Evolutionary conservation across 2,329 filamentous ascomycete genomes (phyloP), one percentile per base, ranked within the genome.

Genomic region (Nothomitra cinnamomea): DNA sequence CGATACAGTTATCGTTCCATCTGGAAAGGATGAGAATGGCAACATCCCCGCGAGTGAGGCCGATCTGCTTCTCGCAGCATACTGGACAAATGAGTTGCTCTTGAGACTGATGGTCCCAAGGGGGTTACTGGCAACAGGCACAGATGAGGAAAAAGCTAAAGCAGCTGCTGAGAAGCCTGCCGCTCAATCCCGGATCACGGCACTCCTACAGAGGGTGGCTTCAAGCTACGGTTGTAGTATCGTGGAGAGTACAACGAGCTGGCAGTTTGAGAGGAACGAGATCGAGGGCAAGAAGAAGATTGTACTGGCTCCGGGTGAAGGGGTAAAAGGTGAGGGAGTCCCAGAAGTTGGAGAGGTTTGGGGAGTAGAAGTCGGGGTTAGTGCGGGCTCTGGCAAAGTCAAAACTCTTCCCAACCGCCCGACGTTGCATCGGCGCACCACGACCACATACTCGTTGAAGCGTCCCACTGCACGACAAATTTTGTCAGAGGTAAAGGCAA

Each of bases 221-320:
- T 88, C 94, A 73, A 77, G 79, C 61, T 98, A 94, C 70, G 89
- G 87, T 57, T 89, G 85, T 76, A 94, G 83, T 68, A 73, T 96
- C 24, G 87, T 98, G 54, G 92, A 98, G 78, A 94, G 89, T 77
- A 98, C 92, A 58, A 98, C 92, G 43, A 94, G 87, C 65, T 98
- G 92, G 89, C 72, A 87, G 57, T 96, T 98, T 67, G 88, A 87
- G 65, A 85, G 86, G 68, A 95, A 96, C 70, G 92, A 98, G 70
- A 96, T 98, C 59, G 92, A 98, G 74, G 85, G 86, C 63, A 82
- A 84, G 76, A 95, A 95, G 82, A 96, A 95, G 80, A 95, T 98
- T 65, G 92, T 98, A 60, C 75, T 98, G 55, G 78, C 87, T 22
- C 85, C 88, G 35, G 79, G 82, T 52, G 88, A 95, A 63, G 87